Base-by-base conservation (phyloP, 345 rosid species). In the Eucalyptus paniculata region DNA sequence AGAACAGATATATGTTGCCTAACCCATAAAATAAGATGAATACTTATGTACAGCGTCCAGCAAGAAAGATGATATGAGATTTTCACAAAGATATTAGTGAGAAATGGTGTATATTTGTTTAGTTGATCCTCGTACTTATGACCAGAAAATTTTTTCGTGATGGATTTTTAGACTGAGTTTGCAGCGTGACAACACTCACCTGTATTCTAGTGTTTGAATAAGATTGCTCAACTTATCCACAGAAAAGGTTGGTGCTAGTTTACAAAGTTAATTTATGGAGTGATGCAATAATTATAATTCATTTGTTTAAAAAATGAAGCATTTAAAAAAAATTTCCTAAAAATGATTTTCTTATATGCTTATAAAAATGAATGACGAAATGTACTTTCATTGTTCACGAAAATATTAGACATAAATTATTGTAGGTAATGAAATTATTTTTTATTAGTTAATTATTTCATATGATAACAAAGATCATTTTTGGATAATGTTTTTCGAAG, bases 351-450 rank as follows among this genome's bases (percentile, higher is more conserved):
- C 42, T 32, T 34, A 34, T 34, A 69, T 69, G 2, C 44, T 34
- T 34, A 18, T 34, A 69, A 34, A 69, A 34, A 18, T 18, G 12
- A 67, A 67, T 32, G 42, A 32, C 6, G 1, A 32, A 67, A 32
- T 32, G 8, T 34, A 5, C 9, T 69, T 34, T 69, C 7, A 8
- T 18, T 3, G 0, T 34, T 21, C 7, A 18, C 0, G 2, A 67
- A 67, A 69, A 34, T 69, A 3, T 34, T 34, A 69, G 24, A 5
- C 7, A 18, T 34, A 34, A 69, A 69, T 69, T 34, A 18, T 9
- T 34, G 13, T 18, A 32, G 81, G 44, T 37, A 69, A 34, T 34
- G 24, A 34, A 69, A 32, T 17, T 69, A 18, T 3, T 17, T 69
- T 34, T 69, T 1, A 32, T 9, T 69, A 13, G 7, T 40, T 69